Evolutionary conservation across 1,284 basidiomycete species (phyloP), one percentile per base, ranked within the genome.

Genomic region (Pseudozyma pruni): DNA sequence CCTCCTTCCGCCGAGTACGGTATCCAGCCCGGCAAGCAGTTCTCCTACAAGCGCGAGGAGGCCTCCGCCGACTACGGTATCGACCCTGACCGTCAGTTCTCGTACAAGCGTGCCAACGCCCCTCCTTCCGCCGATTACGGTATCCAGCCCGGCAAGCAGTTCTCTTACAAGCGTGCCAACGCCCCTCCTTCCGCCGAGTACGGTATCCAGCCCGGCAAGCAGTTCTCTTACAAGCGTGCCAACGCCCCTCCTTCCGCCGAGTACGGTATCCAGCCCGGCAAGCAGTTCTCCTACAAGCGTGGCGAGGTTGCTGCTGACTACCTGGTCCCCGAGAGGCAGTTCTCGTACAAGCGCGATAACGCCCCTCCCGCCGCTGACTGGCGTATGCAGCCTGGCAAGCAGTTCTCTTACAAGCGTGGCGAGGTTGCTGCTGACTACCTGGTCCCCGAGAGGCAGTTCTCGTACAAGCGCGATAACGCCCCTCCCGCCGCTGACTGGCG

Each of bases 51-150:
- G 50, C 27, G 27, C 27, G 27, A 29, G 7, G 27, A 29, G 27
- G 27, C 50, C 10, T 50, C 58, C 14, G n/a, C 56, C 22, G 49
- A 10, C 11, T 48, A 59, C 49, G 50, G 41, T 8, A 11, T 34
- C 14, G 19, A 57, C 16, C 55, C 55, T 20, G 40, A 33, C 39
- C 35, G 35, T 29, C 51, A 53, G 43, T 53, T 27, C 34, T 16
- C 23, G 0, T 57, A 57, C 54, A 59, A 60, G 50, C 60, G 60
- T n/a, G 47, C 37, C 29, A 38, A 41, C 29, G 60, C 38, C 9
- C 54, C 60, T 13, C 54, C 61, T 20, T 37, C 59, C n/a, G 47
- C 13, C n/a, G 59, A 62, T 46, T 62, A 16, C 11, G 58, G 58
- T 20, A 17, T 20, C 8, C 41, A 53, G 51, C 41, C 41, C 27